A percentile compares a stretch with the other conserved stretches of the same genome.
These are phyloP conservation scores for Myriosclerotinia curreyana DNA, from an alignment of 2,329 filamentous ascomycete genomes.

Conservation along the genomic window DNA sequence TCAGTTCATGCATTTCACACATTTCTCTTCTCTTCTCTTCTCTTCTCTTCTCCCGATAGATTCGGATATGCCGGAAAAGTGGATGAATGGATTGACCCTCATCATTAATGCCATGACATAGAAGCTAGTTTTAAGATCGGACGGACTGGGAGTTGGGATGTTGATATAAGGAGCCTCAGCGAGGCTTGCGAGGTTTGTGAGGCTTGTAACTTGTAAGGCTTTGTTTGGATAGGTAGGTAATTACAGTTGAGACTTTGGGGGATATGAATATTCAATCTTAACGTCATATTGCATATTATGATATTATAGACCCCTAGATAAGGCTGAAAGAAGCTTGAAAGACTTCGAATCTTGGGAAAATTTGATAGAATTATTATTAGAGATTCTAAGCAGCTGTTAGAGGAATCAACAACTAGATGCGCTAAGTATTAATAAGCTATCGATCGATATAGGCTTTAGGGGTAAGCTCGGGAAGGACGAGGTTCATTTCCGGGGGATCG, in stretches of 20 bases:
- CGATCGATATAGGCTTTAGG: conserved; percentile 1
- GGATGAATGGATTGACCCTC: neutral
- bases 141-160: neutral
- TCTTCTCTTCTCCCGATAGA: too few species aligned
- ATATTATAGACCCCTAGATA: neutral
- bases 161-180: neutral
- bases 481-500: conserved; percentile 1
- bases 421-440: neutral
- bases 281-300: neutral
- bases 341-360: neutral
- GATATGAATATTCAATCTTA: neutral
- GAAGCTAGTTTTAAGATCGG: neutral
- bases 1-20: too few species aligned
- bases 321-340: too few species aligned
- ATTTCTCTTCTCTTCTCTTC: too few species aligned
- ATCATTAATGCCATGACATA: neutral
- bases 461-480: conserved; percentile 13
- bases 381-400: too few species aligned
- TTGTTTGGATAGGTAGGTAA: neutral
- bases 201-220: neutral
- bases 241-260: neutral
- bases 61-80: neutral
- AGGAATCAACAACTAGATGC: neutral
- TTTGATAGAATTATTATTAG: neutral
- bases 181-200: neutral